phyloP scores from a whole-genome alignment of 2,329 filamentous ascomycete species.

The Xylaria digitata region DNA sequence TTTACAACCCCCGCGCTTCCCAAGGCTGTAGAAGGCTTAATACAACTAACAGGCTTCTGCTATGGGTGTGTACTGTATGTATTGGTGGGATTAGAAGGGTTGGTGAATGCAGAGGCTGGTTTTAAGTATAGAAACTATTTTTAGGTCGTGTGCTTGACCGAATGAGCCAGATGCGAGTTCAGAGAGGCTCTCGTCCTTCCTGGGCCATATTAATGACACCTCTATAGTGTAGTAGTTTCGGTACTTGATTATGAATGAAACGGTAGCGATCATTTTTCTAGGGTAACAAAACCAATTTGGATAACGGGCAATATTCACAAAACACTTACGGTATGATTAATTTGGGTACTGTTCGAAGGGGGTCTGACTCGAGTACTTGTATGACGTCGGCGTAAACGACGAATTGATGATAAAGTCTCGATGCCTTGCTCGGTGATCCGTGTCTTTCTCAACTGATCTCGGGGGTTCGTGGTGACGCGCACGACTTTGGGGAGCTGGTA shows the following conservation, averaged over 20 bases:
- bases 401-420: slow-evolving; percentile 9
- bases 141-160: neutral
- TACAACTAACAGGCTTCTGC: too few relatives aligned
- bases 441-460: neutral
- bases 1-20: too few relatives aligned
- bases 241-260: slow-evolving; percentile 14
- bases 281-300: slow-evolving; percentile 2
- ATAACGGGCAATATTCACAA: neutral
- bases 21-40: too few relatives aligned
- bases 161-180: neutral
- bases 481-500: neutral
- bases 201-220: neutral
- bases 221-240: neutral
- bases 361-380: neutral
- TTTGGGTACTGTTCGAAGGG: slow-evolving; percentile 6
- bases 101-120: too few relatives aligned
- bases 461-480: slow-evolving; percentile 5
- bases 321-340: neutral
- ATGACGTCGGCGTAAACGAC: slow-evolving; percentile 6
- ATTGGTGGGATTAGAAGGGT: too few relatives aligned
- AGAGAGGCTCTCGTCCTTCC: neutral
- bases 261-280: neutral
- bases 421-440: slow-evolving; percentile 14
- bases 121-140: too few relatives aligned
- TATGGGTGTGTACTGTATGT: too few relatives aligned